Percentiles rank a stretch among this genome's conserved stretches.
Conservation (phyloP, 2,329 filamentous ascomycete species). For the Diplocarpon mali region DNA sequence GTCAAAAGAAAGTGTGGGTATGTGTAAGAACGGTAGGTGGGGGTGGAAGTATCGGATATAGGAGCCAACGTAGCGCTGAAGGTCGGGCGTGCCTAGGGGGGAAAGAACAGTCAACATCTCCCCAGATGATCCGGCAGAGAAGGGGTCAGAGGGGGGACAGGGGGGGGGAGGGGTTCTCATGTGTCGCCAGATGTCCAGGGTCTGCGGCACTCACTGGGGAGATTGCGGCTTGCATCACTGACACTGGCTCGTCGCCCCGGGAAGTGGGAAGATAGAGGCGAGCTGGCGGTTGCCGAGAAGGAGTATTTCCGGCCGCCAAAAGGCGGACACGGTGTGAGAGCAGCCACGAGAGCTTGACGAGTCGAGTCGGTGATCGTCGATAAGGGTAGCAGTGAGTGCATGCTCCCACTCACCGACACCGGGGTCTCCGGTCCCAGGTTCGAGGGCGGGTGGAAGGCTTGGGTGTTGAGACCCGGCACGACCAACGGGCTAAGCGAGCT, state of each 20-base stretch:
- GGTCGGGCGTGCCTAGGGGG: conserved; percentile 51
- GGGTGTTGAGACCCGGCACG: conserved; percentile 51
- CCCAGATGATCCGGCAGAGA: neutral
- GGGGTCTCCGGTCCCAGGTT: conserved; percentile 64
- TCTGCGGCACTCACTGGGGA: conserved; percentile 44
- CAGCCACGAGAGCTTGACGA: conserved; percentile 48
- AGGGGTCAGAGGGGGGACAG: neutral
- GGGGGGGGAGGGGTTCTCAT: no score
- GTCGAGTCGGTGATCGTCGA: conserved; percentile 56
- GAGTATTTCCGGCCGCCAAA: conserved; percentile 55
- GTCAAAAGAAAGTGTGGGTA: conserved; percentile 86
- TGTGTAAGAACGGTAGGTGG: conserved; percentile 87
- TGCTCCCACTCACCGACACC: conserved; percentile 53
- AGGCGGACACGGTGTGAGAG: conserved; percentile 43
- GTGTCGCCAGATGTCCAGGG: neutral
- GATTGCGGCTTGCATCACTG: conserved; percentile 40
- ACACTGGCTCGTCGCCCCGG: conserved; percentile 38
- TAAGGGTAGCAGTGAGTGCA: conserved; percentile 45
- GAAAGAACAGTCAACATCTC: neutral
- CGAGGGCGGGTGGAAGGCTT: conserved; percentile 54
- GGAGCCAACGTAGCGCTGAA: conserved; percentile 81
- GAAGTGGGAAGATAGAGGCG: conserved; percentile 43
- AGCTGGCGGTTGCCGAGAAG: conserved; percentile 39
- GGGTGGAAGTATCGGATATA: conserved; percentile 92
- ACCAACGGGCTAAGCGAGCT: conserved; percentile 62